Percentiles rank a stretch among this genome's conserved stretches.
phyloP scores from a whole-genome alignment of 1,139 yeast species.

The Zygosaccharomyces sapae region DNA sequence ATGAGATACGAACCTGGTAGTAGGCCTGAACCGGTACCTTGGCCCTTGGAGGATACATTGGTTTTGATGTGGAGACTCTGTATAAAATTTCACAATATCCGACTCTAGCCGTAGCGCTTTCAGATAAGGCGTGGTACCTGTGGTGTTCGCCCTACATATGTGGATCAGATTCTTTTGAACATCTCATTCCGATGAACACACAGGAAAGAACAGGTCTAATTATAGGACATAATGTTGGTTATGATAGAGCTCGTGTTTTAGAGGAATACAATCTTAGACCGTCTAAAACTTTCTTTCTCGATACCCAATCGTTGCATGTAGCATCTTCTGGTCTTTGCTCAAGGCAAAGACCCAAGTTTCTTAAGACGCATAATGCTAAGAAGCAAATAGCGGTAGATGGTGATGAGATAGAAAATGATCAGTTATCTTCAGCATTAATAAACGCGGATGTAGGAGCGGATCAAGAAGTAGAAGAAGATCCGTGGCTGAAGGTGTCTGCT shows the following conservation, averaged over 20 bases:
- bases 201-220: constrained; percentile 49
- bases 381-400: constrained; percentile 24
- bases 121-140: constrained; percentile 81
- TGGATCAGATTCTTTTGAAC: constrained; percentile 42
- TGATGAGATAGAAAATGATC: constrained; percentile 12
- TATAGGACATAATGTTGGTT: constrained; percentile 87
- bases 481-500: constrained; percentile 77
- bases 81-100: constrained; percentile 74
- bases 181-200: constrained; percentile 69
- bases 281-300: constrained; percentile 74
- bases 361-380: constrained; percentile 49
- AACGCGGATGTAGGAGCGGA: neutral
- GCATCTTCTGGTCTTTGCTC: constrained; percentile 93
- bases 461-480: constrained; percentile 42
- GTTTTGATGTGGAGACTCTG: constrained; percentile 86
- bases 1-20: constrained; percentile 56
- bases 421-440: constrained; percentile 7
- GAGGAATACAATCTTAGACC: constrained; percentile 75
- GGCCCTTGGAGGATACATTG: constrained; percentile 59
- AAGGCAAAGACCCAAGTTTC: constrained; percentile 79
- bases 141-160: constrained; percentile 89
- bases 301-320: constrained; percentile 90
- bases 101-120: constrained; percentile 76
- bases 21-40: constrained; percentile 55
- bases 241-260: constrained; percentile 77